A percentile compares a stretch with the other conserved stretches of the same genome.
These are phyloP conservation scores for Mortierella sp. DNA, from an alignment of 371 early-diverging fungal genomes.

Conservation along the genomic window DNA sequence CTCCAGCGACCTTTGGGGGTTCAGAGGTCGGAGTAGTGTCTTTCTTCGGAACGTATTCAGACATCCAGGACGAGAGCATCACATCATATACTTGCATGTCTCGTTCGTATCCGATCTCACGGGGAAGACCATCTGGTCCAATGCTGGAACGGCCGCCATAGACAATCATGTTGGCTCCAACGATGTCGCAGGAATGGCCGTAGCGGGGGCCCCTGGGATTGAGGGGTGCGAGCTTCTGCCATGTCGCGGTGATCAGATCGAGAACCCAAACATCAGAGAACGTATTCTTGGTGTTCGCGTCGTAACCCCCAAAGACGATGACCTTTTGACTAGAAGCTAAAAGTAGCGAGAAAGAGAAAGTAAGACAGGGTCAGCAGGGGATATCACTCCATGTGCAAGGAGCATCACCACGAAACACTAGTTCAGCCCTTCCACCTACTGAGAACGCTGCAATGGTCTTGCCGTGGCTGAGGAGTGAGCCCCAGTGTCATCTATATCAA, in stretches of 20 bases:
- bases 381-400: too few relatives aligned
- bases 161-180: conserved; percentile 48
- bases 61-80: conserved; percentile 18
- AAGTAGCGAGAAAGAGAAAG: neutral
- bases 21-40: conserved; percentile 22
- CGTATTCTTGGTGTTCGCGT: conserved; percentile 11
- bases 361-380: too few relatives aligned
- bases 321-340: conserved; percentile 34
- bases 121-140: neutral
- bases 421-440: conserved; percentile 25
- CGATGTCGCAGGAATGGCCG: conserved; percentile 36
- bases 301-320: conserved; percentile 38
- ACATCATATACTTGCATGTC: conserved; percentile 45
- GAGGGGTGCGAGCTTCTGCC: conserved; percentile 18
- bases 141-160: conserved; percentile 21
- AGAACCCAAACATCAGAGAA: conserved; percentile 31
- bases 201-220: conserved; percentile 7
- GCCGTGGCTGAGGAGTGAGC: conserved; percentile 21
- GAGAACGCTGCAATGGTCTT: conserved; percentile 45
- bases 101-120: conserved; percentile 5
- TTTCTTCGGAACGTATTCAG: conserved; percentile 13
- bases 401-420: too few relatives aligned
- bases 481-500: conserved; percentile 22
- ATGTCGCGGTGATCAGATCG: conserved; percentile 38
- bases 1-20: too few relatives aligned